phyloP scores from a whole-genome alignment of 2,329 filamentous ascomycete genomes.

The Neofusicoccum sp. region DNA sequence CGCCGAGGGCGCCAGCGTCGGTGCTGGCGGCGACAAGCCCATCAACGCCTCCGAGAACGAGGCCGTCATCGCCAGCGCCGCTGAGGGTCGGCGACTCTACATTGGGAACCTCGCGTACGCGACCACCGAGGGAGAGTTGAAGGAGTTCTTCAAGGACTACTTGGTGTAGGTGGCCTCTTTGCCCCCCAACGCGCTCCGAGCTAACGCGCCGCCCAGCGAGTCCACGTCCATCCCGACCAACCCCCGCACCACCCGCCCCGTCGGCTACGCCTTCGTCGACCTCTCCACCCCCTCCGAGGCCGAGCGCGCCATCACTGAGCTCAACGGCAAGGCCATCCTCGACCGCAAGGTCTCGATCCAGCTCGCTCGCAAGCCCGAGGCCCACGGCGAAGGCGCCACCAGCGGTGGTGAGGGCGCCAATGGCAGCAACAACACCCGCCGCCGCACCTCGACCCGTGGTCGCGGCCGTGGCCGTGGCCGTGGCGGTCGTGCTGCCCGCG shows the following conservation, averaged over 20 bases:
- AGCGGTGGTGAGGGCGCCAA: conserved; percentile 72
- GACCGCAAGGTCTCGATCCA: conserved; percentile 99
- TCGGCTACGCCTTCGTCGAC: conserved; percentile 98
- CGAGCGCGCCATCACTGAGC: conserved; percentile 89
- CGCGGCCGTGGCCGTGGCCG: conserved; percentile 59
- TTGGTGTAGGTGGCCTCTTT: conserved; percentile 75
- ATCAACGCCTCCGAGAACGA: conserved; percentile 75
- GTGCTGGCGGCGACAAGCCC: conserved; percentile 58
- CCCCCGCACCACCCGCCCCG: conserved; percentile 95
- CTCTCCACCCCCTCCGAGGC: conserved; percentile 92
- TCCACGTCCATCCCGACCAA: conserved; percentile 99
- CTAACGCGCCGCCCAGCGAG: conserved; percentile 62
- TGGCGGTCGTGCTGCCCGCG: conserved; percentile 59
- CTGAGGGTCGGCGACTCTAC: conserved; percentile 98
- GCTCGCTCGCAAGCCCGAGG: conserved; percentile 95
- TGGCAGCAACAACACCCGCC: conserved; percentile 53
- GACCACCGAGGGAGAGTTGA: conserved; percentile 99
- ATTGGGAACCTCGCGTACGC: conserved; percentile 99
- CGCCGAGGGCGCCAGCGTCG: conserved; percentile 55
- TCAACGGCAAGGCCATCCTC: conserved; percentile 96
- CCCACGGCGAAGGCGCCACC: conserved; percentile 68
- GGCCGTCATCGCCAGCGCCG: conserved; percentile 92
- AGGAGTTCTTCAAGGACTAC: conserved; percentile 99
- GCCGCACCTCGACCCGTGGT: conserved; percentile 56
- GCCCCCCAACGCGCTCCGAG: not conserved